Evolutionary conservation across 768 basidiomycete genomes (phyloP), one percentile per base, ranked within the genome.

Genomic region (Boletus huronensis): DNA sequence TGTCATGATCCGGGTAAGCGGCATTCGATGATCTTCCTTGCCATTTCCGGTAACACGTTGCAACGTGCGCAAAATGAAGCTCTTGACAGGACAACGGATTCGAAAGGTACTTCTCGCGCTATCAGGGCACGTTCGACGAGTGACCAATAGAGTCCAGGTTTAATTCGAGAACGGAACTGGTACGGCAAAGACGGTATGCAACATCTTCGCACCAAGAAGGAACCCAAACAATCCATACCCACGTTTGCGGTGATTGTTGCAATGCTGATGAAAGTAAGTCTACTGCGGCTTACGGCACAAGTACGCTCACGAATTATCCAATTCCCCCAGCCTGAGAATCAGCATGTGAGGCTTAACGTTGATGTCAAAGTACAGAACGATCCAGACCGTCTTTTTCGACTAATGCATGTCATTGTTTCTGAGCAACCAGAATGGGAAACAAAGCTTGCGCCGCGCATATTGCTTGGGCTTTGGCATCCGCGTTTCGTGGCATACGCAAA

Each of bases 341-440:
- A 73, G 34, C 87, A 88, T 56, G 83, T 87, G 66, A 82, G 82
- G 58, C 86, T 88, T 65, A 84, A 98, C 75, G 82, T 98, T 57
- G 96, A 98, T 68, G 90, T 97, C 67, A 99, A 99, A 74, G 81
- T 87, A 26, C 85, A 93, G 66, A 98, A 98, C 67, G 84, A 94
- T 65, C 93, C 96, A 0, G 84, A 84, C 52, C 82, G 81, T n/a
- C 79, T 96, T 31, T 97, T 95, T 74, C 67, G 72, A 23, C 75
- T 94, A 40, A 92, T 97, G 83, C 79, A 90, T 72, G 70, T 72
- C 38, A 75, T 79, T 54, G 83, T 96, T 55, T 75, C 81, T 14
- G 63, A 76, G 7, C 82, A 93, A 55, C 75, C 80, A 1, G 75
- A 80, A 29, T 96, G 88, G 88, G 80, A 92, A 71, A 84, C 81